Percentiles rank a stretch among this genome's conserved stretches.
These are phyloP conservation scores for Candida boleticola DNA, from an alignment of 805 yeast genomes.

Conservation along the genomic window DNA sequence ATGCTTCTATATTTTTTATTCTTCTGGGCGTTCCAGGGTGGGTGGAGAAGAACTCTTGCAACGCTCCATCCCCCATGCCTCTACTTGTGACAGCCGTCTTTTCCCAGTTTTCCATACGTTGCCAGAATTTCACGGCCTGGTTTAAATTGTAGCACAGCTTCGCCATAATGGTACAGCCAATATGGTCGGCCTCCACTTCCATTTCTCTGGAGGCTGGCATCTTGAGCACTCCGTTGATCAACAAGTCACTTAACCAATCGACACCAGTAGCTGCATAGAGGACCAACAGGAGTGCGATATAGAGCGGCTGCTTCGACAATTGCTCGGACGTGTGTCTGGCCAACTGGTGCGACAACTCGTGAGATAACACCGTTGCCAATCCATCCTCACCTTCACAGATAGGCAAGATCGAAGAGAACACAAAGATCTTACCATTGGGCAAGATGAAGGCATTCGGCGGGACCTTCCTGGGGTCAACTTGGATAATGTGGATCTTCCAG, in stretches of 20 bases:
- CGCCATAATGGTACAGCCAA: constrained; percentile 90
- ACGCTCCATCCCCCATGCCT: constrained; percentile 23
- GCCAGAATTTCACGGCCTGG: constrained; percentile 78
- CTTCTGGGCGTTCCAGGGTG: constrained; percentile 86
- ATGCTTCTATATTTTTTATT: constrained; percentile 60
- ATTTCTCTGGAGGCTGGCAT: constrained; percentile 88
- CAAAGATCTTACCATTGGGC: constrained; percentile 95
- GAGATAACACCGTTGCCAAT: constrained; percentile 90
- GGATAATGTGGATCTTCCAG: constrained; percentile 76
- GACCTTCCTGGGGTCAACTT: constrained; percentile 58
- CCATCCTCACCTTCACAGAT: constrained; percentile 85
- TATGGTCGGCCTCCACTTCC: constrained; percentile 96
- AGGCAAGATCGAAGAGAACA: constrained; percentile 73
- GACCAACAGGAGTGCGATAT: constrained; percentile 50
- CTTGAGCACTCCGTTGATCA: constrained; percentile 55
- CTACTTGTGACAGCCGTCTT: constrained; percentile 33
- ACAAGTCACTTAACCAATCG: constrained; percentile 47
- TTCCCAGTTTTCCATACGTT: constrained; percentile 59
- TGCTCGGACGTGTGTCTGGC: constrained; percentile 91
- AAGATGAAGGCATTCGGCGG: constrained; percentile 96
- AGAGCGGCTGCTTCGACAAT: constrained; percentile 72
- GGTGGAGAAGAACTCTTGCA: constrained; percentile 72
- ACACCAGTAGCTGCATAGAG: constrained; percentile 65
- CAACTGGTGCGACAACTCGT: constrained; percentile 91
- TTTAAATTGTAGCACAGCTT: constrained; percentile 81